Evolutionary conservation across 2,329 filamentous ascomycete species (phyloP), one percentile per base, ranked within the genome.

Genomic region (Chaetomium sp.): DNA sequence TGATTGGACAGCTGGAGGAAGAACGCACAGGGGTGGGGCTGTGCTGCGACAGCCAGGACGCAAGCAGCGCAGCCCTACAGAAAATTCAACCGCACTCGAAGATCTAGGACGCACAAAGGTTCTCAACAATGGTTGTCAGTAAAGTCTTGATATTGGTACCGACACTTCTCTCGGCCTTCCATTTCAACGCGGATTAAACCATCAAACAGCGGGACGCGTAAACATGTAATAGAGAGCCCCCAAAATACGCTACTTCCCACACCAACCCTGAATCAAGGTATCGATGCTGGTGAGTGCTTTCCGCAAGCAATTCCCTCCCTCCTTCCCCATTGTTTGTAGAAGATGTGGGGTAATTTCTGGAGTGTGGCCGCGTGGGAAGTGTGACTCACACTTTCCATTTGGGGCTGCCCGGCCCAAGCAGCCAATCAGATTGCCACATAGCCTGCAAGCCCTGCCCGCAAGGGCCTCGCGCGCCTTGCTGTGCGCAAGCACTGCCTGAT

Each of bases 401-500:
- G 52, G 52, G 61, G 61, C 50, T 62, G 60, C 54, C 59, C 51
- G 59, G 36, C 3, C 11, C 12, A 32, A 14, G 4, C 33, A 40
- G 37, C 61, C 56, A 62, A 64, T 63, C 58, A 61, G 32, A 46
- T 7, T 11, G 4, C 8, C 6, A 12, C 42, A 36, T 35, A 48
- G 53, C 49, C 51, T 42, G 52, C 46, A 35, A 34, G 53, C 41
- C 54, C 58, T 58, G 47, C 46, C 12, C 49, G 58, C 57, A 49
- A 40, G 46, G 48, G 50, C 40, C 19, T 34, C 47, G 19, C 51
- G 10, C 51, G 50, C 57, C 61, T 55, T 49, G 50, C 55, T 46
- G 59, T 55, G 48, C 53, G 56, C 54, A 51, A 59, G 75, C 70
- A 71, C 68, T 76, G 74, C 74, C 74, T 77, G 72, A 74, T 69